Evolutionary conservation across 2,329 filamentous ascomycete species (phyloP).

Genomic region (Ceratocystis lukuohia): DNA sequence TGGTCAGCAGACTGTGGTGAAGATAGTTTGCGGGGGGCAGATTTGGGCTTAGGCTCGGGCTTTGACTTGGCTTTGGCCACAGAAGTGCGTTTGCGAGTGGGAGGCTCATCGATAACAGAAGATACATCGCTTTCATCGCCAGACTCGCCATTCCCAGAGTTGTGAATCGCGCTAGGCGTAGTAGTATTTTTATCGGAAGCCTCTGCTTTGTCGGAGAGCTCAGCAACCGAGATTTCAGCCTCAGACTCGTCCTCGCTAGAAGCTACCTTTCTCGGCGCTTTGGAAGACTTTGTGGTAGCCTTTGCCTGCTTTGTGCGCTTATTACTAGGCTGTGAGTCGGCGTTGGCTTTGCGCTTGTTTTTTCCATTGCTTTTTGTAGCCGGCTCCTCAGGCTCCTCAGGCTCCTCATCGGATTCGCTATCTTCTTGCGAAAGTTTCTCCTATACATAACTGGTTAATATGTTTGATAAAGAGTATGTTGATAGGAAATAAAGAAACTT

Average conservation of each 20-base stretch:
- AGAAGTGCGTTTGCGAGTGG: constrained; percentile 31
- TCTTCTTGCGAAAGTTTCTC: constrained; percentile 2
- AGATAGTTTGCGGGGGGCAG: constrained; percentile 13
- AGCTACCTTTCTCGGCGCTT: neutral
- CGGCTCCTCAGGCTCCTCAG: constrained; percentile 4
- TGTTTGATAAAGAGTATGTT: neutral
- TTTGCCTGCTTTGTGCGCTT: constrained; percentile 20
- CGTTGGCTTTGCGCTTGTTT: constrained; percentile 28
- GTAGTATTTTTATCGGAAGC: neutral
- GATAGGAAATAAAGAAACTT: constrained; percentile 24
- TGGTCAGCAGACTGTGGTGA: constrained; percentile 39
- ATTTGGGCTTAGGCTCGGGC: constrained; percentile 28
- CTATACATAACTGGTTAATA: constrained; percentile 5
- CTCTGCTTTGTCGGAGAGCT: neutral
- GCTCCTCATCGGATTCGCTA: constrained; percentile 3
- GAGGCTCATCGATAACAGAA: constrained; percentile 61
- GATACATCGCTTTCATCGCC: constrained; percentile 45
- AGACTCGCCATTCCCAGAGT: constrained; percentile 25
- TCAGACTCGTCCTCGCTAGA: constrained; percentile 17
- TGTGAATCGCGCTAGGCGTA: constrained; percentile 19
- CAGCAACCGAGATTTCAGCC: constrained; percentile 2
- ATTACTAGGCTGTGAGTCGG: constrained; percentile 19
- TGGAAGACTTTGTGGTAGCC: neutral
- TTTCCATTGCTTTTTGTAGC: neutral
- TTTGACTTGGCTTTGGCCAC: constrained; percentile 24